Base-by-base conservation (phyloP, 345 rosid genomes). In the Iberis pinnata region DNA sequence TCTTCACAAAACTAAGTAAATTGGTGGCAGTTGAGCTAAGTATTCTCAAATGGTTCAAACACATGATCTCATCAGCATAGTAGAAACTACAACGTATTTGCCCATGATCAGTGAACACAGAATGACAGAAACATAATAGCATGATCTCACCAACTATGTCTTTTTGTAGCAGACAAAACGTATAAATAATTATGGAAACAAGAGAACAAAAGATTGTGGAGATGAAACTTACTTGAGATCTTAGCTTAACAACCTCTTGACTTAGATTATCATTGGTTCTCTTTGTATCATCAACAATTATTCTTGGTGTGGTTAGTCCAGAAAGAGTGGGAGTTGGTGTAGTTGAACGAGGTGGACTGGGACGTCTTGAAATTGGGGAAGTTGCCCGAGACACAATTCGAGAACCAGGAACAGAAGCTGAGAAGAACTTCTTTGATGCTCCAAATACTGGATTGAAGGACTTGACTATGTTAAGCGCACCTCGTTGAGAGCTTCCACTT, bases 361-460 rank as follows among this genome's bases (percentile, higher is more conserved):
- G 76, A 27, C 94, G 83, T 69, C 99, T 83, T 46, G 89, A 88
- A 76, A 88, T 80, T 45, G 99, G 99, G 15, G 99, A 93, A 58
- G 95, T 85, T 76, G 95, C 99, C 61, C 99, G 85, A 50, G 99
- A 92, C 32, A 75, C 90, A 69, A 92, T 92, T 80, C 99, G 74
- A 13, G 99, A 93, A 47, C 99, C 99, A 58, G 99, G 99, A 79
- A 88, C 97, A 61, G 99, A 93, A 19, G 97, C 99, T 20, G 99
- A 93, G 75, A 88, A 93, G 66, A 86, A 80, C 64, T 88, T 93
- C 76, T 93, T 93, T 37, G 99, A 93, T 46, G 95, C 77, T 57
- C 87, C 94, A 68, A 85, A 92, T 59, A 80, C 78, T 12, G 93
- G 94, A 74, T 80, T 86, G 38, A 87, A 74, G 54, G 97, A 85